Base-by-base conservation (phyloP, 225 moss, liverwort and hornwort species). In the Bryum argenteum region DNA sequence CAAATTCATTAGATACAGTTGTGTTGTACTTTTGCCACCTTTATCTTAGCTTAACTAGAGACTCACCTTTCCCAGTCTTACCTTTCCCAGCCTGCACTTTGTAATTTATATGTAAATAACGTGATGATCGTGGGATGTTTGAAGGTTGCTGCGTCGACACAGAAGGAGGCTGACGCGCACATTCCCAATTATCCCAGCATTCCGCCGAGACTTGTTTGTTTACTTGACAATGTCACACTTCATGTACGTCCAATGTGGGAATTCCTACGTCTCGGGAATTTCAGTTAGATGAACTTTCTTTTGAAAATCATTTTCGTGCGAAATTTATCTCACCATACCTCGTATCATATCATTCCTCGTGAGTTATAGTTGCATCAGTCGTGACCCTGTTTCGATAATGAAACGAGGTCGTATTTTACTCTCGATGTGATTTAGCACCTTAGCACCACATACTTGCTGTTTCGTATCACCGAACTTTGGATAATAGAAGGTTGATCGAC, bases 201-300 rank as follows among this genome's bases (percentile, higher is more conserved):
- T 65, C 82, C 86, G 10, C 16, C 82, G n/a, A 71, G 72, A 56
- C 82, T 86, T 69, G 16, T 86, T 69, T 86, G 86, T 72, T 80
- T 82, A 72, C 86, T 86, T 68, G 86, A 86, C 71, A 86, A 86
- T 75, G 82, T 86, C 77, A 82, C 86, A 51, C 86, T 86, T 50
- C 86, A 86, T 82, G 86, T 86, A 71, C 61, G 86, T 71, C 41
- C 53, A 61, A 44, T 73, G 33, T 70, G 44, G 18, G 67, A 72
- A 51, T 45, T 50, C 65, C 55, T n/a, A 50, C 50, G 66, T 21
- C 48, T 78, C 5, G 28, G 2, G 28, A 2, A 21, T 48, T 71
- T 26, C 62, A 48, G n/a, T 55, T 54, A 8, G 51, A 20, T 67
- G 73, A 63, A 50, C 63, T 51, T 26, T 61, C 33, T 62, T 23